A percentile compares a stretch with the other conserved stretches of the same genome.
These are phyloP conservation scores for Phytopythium delawarense DNA, from an alignment of 352 stramenopile genomes.

Conservation along the genomic window DNA sequence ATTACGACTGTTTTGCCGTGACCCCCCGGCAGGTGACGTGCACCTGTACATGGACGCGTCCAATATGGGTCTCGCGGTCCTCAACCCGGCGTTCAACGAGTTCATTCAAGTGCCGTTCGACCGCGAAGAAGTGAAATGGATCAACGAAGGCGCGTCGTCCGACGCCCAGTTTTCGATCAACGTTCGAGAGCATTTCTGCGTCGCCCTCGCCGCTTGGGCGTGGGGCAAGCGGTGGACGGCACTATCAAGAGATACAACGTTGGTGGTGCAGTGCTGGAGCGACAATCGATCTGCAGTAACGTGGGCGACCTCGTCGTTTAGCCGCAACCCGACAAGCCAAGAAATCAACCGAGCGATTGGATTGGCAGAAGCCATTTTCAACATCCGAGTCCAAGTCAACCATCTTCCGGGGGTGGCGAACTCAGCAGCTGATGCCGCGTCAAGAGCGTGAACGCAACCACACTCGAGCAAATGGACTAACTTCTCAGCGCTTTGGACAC, in stretches of 20 bases:
- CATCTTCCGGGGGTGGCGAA: not conserved
- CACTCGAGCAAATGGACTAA: not conserved
- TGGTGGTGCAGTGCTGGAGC: not conserved
- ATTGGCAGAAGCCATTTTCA: not conserved
- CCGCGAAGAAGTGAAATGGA: not conserved
- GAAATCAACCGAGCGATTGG: not conserved
- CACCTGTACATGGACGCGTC: not conserved
- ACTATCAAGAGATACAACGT: not conserved
- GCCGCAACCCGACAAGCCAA: not conserved
- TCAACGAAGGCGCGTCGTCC: not conserved
- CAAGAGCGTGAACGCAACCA: not conserved
- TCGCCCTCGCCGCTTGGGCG: not conserved
- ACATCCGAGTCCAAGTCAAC: not conserved
- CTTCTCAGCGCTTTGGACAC: not conserved
- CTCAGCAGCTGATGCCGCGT: not conserved
- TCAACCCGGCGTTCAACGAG: not conserved
- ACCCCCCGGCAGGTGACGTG: not conserved
- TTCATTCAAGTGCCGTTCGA: not conserved
- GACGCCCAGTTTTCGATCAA: not conserved
- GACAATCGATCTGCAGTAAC: not conserved
- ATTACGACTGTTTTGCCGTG: not conserved
- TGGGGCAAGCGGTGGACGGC: not conserved
- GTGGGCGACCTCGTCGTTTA: not conserved
- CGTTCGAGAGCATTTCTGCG: not conserved
- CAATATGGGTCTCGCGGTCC: not conserved